phyloP scores from a whole-genome alignment of 192 early-diverging fungal genomes.

The Backusella liffmaniae region DNA sequence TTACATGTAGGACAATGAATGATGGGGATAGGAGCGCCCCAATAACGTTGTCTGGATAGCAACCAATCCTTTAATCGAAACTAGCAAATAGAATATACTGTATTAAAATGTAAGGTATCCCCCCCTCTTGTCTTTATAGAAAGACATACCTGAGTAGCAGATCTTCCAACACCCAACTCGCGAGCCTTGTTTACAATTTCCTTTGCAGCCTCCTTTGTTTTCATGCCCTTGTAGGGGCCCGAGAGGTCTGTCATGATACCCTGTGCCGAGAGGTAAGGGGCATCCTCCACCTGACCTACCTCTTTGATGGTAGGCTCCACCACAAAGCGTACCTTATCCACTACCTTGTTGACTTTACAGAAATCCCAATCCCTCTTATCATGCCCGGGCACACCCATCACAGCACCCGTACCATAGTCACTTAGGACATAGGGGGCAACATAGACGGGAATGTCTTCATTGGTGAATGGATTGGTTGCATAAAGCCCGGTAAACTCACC shows the following conservation, averaged over 20 bases:
- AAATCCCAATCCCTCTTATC: conserved; percentile 76
- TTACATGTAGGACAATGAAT: conserved; percentile 85
- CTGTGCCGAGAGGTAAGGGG: conserved; percentile 43
- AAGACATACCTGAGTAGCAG: conserved; percentile 28
- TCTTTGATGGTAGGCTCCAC: conserved; percentile 38
- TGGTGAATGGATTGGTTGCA: conserved; percentile 62
- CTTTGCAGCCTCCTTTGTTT: conserved; percentile 52
- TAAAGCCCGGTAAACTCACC: conserved; percentile 64
- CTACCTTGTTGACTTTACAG: conserved; percentile 50
- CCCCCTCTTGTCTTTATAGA: neutral
- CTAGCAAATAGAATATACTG: conserved; percentile 27
- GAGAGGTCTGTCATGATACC: conserved; percentile 57
- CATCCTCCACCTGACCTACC: neutral
- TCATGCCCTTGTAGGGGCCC: conserved; percentile 62
- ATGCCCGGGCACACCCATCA: conserved; percentile 87
- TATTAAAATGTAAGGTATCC: too few relatives aligned
- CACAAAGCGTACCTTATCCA: conserved; percentile 47
- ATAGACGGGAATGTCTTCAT: conserved; percentile 61
- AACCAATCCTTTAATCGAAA: conserved; percentile 94
- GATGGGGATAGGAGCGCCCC: conserved; percentile 97
- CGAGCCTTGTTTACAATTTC: conserved; percentile 51
- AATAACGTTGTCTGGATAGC: conserved; percentile 91
- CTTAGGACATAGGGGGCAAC: conserved; percentile 72
- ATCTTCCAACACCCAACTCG: conserved; percentile 45
- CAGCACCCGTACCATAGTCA: conserved; percentile 78